Evolutionary conservation across 805 yeast genomes (phyloP).

Genomic region (Brettanomyces custersianus): DNA sequence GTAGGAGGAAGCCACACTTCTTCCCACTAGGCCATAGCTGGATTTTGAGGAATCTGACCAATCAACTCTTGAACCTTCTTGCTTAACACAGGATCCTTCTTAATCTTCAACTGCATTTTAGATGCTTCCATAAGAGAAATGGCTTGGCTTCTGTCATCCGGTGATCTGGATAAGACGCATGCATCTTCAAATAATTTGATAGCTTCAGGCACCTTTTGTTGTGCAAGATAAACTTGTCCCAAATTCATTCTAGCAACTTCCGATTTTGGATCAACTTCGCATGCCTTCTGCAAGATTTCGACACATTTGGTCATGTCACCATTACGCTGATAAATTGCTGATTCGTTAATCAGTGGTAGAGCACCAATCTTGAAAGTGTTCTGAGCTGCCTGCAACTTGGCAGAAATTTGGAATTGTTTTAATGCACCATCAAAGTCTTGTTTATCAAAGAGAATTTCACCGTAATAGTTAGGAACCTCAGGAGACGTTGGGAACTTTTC

Average conservation of each 20-base stretch:
- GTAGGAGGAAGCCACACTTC: too few species aligned
- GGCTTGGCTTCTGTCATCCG: conserved; percentile 84
- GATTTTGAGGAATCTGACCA: conserved; percentile 16
- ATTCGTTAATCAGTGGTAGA: conserved; percentile 83
- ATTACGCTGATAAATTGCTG: conserved; percentile 57
- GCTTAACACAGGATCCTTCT: conserved; percentile 56
- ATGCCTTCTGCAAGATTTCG: conserved; percentile 61
- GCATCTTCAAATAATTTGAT: conserved; percentile 74
- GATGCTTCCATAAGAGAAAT: conserved; percentile 89
- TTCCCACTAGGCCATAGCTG: too few species aligned
- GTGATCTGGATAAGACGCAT: conserved; percentile 71
- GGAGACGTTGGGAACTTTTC: conserved; percentile 77
- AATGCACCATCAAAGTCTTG: conserved; percentile 66
- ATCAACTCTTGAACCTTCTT: conserved; percentile 55
- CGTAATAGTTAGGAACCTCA: conserved; percentile 90
- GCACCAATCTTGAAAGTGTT: conserved; percentile 75
- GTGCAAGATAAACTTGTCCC: conserved; percentile 85
- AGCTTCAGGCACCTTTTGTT: conserved; percentile 76
- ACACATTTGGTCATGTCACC: conserved; percentile 50
- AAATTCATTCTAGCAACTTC: conserved; percentile 86
- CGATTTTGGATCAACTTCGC: conserved; percentile 75
- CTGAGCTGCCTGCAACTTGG: conserved; percentile 66
- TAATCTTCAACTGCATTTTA: conserved; percentile 75
- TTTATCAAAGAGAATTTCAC: conserved; percentile 83
- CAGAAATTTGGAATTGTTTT: conserved; percentile 79